These are phyloP conservation scores for Saccharomycopsis oosterbeekiorum DNA, from an alignment of 805 yeast species.

Conservation along the genomic window DNA sequence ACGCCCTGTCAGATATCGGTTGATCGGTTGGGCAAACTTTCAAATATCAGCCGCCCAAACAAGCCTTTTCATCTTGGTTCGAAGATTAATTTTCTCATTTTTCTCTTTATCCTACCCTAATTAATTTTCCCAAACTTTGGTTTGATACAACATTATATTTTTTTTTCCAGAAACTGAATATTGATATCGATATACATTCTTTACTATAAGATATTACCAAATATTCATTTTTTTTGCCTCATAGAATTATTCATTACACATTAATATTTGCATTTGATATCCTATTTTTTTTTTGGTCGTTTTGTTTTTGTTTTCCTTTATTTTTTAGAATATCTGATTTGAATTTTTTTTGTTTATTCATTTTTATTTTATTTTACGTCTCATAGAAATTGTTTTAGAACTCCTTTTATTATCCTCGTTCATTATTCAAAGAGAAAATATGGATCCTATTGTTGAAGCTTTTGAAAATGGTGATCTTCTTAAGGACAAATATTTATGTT, in stretches of 20 bases:
- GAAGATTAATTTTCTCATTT: neutral
- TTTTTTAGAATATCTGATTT: neutral
- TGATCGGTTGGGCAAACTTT: too few species aligned
- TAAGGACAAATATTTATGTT: constrained; percentile 52
- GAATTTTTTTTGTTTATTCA: too few species aligned
- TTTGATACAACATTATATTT: neutral
- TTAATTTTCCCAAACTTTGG: neutral
- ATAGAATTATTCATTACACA: neutral
- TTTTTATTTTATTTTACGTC: neutral
- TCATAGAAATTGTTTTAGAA: neutral
- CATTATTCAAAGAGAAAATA: neutral
- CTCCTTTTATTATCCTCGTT: neutral
- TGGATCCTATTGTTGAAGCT: neutral
- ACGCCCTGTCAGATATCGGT: too few species aligned
- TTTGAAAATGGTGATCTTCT: constrained; percentile 39
- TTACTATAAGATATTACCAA: neutral
- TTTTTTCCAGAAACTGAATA: neutral
- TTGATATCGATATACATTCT: neutral
- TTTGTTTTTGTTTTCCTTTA: neutral
- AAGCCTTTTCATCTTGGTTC: too few species aligned
- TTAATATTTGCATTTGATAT: neutral
- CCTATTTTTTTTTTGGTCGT: neutral
- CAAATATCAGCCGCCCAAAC: neutral
- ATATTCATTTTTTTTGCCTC: neutral
- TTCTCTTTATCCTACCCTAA: neutral